Conservation (phyloP, 352 stramenopile genomes). For the Globisporangium middletonii region DNA sequence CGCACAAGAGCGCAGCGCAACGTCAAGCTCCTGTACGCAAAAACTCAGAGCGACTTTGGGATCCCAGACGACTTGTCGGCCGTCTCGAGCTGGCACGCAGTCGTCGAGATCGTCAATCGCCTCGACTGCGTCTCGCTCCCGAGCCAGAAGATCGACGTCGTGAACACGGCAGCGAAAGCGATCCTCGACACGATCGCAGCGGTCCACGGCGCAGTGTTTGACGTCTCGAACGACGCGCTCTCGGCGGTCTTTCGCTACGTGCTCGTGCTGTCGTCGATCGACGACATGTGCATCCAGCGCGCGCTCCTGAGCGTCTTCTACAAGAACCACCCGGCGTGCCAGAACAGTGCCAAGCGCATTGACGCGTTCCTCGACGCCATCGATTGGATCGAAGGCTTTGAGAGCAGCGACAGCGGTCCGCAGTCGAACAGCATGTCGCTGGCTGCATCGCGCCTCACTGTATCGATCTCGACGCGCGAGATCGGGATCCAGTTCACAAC, state of each 20-base stretch:
- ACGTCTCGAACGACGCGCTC: constrained; percentile 55
- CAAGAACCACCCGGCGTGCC: constrained; percentile 58
- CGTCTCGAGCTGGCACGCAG: constrained; percentile 53
- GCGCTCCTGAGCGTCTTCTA: constrained; percentile 59
- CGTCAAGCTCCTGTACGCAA: constrained; percentile 50
- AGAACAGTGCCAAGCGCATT: constrained; percentile 56
- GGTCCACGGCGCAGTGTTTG: constrained; percentile 49
- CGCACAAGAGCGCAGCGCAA: constrained; percentile 39
- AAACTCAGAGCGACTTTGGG: constrained; percentile 53
- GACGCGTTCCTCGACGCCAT: constrained; percentile 69
- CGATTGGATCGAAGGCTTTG: constrained; percentile 68
- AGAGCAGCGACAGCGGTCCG: constrained; percentile 27
- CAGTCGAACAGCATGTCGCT: constrained; percentile 41
- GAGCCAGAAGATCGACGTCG: constrained; percentile 79
- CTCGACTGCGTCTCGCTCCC: constrained; percentile 75
- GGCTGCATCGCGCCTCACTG: constrained; percentile 47
- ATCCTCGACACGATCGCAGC: constrained; percentile 46
- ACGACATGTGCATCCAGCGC: constrained; percentile 44
- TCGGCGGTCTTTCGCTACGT: constrained; percentile 65
- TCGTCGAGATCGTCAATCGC: constrained; percentile 44
- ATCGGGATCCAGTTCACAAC: constrained; percentile 82
- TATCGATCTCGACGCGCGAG: constrained; percentile 80
- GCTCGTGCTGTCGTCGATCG: constrained; percentile 51
- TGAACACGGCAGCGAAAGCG: constrained; percentile 44
- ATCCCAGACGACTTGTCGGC: constrained; percentile 52